Evolutionary conservation across 108 stramenopile genomes (phyloP).

Genomic region (Nitzschia inconspicua): DNA sequence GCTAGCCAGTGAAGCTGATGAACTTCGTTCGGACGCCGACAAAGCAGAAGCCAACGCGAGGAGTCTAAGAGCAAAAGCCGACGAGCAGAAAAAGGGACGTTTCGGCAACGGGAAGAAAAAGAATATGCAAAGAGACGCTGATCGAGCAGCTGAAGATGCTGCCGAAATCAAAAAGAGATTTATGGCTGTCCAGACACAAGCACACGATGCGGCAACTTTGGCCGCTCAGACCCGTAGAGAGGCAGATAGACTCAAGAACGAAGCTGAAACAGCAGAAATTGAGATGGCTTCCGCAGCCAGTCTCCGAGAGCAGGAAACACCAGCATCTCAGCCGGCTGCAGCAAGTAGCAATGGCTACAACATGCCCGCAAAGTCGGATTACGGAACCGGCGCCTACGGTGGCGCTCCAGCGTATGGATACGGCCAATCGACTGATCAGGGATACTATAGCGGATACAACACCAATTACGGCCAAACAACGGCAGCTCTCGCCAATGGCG

Average conservation of each 20-base stretch:
- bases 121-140: slow-evolving; percentile 55
- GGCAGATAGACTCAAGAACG: slow-evolving; percentile 55
- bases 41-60: slow-evolving; percentile 52
- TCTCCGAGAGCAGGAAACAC: slow-evolving; percentile 24
- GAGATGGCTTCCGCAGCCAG: slow-evolving; percentile 70
- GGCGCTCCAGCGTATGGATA: no score
- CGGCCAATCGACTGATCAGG: no score
- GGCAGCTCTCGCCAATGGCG: no score
- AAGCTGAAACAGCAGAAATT: slow-evolving; percentile 75
- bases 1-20: slow-evolving; percentile 46
- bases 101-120: slow-evolving; percentile 67
- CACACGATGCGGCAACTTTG: slow-evolving; percentile 47
- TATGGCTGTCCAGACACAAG: slow-evolving; percentile 49
- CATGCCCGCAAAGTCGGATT: no score
- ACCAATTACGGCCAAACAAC: no score
- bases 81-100: slow-evolving; percentile 56
- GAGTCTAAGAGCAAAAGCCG: slow-evolving; percentile 32
- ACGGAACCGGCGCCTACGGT: no score
- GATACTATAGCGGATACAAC: no score
- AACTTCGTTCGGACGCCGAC: slow-evolving; percentile 54
- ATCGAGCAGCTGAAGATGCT: slow-evolving; percentile 47
- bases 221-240: slow-evolving; percentile 49
- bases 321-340: neutral
- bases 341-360: no score
- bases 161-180: slow-evolving; percentile 50